Conservation (phyloP, 108 stramenopile species). For the Skeletonema menzelii region DNA sequence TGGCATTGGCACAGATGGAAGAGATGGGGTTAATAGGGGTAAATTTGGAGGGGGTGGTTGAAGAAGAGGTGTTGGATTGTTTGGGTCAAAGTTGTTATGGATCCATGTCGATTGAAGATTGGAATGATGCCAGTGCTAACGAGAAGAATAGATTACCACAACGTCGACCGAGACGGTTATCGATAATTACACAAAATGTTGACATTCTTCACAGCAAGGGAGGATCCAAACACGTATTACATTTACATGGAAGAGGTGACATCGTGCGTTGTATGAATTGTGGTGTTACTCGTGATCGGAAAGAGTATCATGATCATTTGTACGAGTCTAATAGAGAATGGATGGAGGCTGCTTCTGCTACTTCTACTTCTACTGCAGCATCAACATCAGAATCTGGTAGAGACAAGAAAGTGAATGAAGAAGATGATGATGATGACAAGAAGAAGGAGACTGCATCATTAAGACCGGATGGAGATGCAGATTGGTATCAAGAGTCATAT, state of each 20-base stretch:
- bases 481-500: constrained; percentile 57
- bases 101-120: not conserved
- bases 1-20: constrained; percentile 85
- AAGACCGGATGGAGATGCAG: constrained; percentile 96
- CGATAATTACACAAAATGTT: constrained; percentile 96
- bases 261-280: constrained; percentile 89
- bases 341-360: constrained; percentile 37
- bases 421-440: not conserved
- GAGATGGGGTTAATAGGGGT: constrained; percentile 64
- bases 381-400: constrained; percentile 16
- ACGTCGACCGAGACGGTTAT: constrained; percentile 10
- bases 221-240: constrained; percentile 77
- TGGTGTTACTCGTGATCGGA: constrained; percentile 59
- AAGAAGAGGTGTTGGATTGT: constrained; percentile 23
- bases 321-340: constrained; percentile 68
- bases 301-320: constrained; percentile 80
- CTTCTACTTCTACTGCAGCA: too few species aligned
- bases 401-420: not conserved
- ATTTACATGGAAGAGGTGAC: constrained; percentile 90
- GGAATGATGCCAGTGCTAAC: not conserved
- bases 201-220: constrained; percentile 91
- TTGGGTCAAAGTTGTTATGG: constrained; percentile 19
- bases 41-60: constrained; percentile 23
- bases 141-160: not conserved
- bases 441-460: constrained; percentile 17